These are phyloP conservation scores for Sugiyamaella neomexicana DNA, from an alignment of 1,139 yeast species.

Conservation along the genomic window DNA sequence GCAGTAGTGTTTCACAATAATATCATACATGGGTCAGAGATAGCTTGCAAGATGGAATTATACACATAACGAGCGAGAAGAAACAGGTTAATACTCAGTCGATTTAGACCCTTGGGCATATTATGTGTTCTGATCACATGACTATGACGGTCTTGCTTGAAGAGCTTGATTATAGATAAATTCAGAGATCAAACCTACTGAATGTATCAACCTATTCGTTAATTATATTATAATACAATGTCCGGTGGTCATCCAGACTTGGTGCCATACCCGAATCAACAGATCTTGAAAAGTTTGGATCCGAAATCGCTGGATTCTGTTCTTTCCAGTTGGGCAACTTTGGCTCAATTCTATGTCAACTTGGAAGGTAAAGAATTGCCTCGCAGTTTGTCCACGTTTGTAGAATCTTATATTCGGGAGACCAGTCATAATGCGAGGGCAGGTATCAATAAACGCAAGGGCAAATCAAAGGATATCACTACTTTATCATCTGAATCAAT, in stretches of 20 bases:
- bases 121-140: conserved; percentile 10
- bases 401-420: conserved; percentile 17
- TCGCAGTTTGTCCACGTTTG: conserved; percentile 12
- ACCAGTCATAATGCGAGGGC: background rate
- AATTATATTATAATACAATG: conserved; percentile 4
- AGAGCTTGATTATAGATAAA: background rate
- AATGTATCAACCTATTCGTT: background rate
- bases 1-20: too few relatives aligned
- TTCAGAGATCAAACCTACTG: too few relatives aligned
- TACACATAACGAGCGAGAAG: too few relatives aligned
- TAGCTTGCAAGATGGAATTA: too few relatives aligned
- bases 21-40: too few relatives aligned
- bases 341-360: conserved; percentile 11
- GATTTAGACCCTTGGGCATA: too few relatives aligned
- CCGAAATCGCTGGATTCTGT: conserved; percentile 6
- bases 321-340: conserved; percentile 11
- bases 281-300: conserved; percentile 9
- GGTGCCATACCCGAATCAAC: conserved; percentile 15
- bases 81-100: too few relatives aligned
- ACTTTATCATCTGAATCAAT: background rate
- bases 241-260: conserved; percentile 1
- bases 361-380: conserved; percentile 4
- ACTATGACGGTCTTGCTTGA: conserved; percentile 11
- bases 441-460: background rate
- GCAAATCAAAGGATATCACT: background rate